Percentiles rank a stretch among this genome's conserved stretches.
Evolutionary conservation across 139 green algal species (phyloP).

Genomic region (Micractinium conductrix): DNA sequence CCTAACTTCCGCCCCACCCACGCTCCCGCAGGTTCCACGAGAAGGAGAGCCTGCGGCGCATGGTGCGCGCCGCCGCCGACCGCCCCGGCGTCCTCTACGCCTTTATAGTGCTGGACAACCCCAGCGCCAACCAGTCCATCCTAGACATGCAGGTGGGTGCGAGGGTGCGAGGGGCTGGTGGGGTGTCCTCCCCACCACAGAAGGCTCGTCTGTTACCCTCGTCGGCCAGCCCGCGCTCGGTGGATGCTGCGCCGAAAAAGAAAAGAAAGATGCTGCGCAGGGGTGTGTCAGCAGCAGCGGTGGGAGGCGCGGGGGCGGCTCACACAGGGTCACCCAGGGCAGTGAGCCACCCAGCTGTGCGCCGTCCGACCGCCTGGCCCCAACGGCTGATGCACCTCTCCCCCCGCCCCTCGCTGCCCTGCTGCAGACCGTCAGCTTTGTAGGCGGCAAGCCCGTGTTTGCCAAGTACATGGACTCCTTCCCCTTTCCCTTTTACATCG

Average conservation of each 20-base stretch:
- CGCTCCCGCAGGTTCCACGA: slow-evolving; percentile 89
- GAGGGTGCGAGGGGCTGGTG: not conserved
- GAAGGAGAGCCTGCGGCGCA: slow-evolving; percentile 80
- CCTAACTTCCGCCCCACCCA: not conserved
- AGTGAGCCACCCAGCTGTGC: too few species aligned
- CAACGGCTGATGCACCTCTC: not conserved
- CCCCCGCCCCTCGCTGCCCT: not conserved
- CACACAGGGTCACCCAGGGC: too few species aligned
- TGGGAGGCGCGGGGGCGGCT: too few species aligned
- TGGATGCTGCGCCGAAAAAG: too few species aligned
- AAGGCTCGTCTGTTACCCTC: too few species aligned
- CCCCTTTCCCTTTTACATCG: slow-evolving; percentile 97
- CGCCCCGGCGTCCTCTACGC: slow-evolving; percentile 85
- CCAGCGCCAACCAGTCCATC: slow-evolving; percentile 71
- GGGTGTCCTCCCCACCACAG: not conserved
- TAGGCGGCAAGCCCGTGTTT: slow-evolving; percentile 88
- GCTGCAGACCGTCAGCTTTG: slow-evolving; percentile 93
- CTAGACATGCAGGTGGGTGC: slow-evolving; percentile 83
- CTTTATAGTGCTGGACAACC: slow-evolving; percentile 91
- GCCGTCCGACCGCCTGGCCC: too few species aligned
- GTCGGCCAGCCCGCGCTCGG: too few species aligned
- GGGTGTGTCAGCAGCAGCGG: too few species aligned
- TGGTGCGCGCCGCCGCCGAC: slow-evolving; percentile 66
- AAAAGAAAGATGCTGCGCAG: too few species aligned
- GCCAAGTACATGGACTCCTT: slow-evolving; percentile 97